Evolutionary conservation across 768 basidiomycete species (phyloP).

Genomic region (Podaxis mareebaensis): DNA sequence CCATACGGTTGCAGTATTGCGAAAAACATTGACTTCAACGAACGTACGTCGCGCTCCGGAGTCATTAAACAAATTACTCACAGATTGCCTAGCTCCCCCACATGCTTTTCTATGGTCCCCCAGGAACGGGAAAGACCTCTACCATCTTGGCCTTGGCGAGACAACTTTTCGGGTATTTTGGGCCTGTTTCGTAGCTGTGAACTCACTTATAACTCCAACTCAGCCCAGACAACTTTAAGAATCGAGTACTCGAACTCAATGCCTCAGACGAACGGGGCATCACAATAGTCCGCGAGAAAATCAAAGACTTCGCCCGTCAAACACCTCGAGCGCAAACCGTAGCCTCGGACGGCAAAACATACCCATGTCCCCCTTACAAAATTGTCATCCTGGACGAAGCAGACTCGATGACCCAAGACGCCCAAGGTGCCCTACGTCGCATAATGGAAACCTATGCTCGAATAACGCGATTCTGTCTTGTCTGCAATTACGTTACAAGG

Average conservation of each 20-base stretch:
- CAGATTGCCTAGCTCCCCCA: constrained; percentile 78
- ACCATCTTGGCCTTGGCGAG: constrained; percentile 93
- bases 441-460: constrained; percentile 99
- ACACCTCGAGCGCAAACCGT: constrained; percentile 78
- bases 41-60: constrained; percentile 56
- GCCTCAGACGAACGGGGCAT: constrained; percentile 99
- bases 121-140: constrained; percentile 98
- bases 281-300: constrained; percentile 94
- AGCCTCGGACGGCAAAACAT: constrained; percentile 77
- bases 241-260: constrained; percentile 94
- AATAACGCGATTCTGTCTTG: constrained; percentile 96
- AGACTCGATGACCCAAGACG: constrained; percentile 99
- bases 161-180: constrained; percentile 85
- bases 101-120: constrained; percentile 99
- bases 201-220: not conserved
- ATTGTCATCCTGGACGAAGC: constrained; percentile 99
- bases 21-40: constrained; percentile 86
- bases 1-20: constrained; percentile 89
- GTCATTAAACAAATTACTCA: constrained; percentile 15
- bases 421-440: constrained; percentile 93
- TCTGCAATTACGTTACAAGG: constrained; percentile 99
- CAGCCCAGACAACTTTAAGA: constrained; percentile 92
- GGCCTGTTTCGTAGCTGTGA: not conserved
- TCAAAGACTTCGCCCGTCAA: constrained; percentile 96
- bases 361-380: constrained; percentile 98